phyloP scores from a whole-genome alignment of 139 green algal genomes.

The Tetradesmus obliquus region DNA sequence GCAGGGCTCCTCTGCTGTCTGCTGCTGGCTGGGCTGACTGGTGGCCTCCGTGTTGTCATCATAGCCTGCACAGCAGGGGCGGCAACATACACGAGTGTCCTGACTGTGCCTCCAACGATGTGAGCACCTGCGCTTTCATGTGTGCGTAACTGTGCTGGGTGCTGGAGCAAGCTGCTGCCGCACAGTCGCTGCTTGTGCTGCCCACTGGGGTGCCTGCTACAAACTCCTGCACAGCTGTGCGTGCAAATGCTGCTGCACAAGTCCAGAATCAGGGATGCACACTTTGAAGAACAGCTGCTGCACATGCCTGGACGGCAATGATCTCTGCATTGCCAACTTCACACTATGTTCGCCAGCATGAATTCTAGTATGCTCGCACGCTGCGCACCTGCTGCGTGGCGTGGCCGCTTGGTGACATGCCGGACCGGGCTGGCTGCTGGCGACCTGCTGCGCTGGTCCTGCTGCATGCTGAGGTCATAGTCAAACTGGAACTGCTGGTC shows the following conservation, averaged over 20 bases:
- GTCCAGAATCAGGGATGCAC: no score
- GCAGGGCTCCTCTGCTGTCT: conserved; percentile 40
- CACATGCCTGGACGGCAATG: no score
- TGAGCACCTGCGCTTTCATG: no score
- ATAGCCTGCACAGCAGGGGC: conserved; percentile 2
- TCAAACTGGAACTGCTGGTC: conserved; percentile 69
- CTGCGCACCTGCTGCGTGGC: conserved; percentile 43
- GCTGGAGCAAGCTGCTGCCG: no score
- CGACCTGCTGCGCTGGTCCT: conserved; percentile 43
- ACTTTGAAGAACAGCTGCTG: no score
- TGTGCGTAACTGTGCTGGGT: no score
- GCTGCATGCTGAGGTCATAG: conserved; percentile 53
- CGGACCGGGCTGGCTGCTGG: conserved; percentile 42
- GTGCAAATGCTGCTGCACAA: no score
- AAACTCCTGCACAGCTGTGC: neutral
- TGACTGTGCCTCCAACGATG: no score
- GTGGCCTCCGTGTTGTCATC: conserved; percentile 38
- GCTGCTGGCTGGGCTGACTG: conserved; percentile 46
- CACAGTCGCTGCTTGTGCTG: neutral
- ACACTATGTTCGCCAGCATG: no score
- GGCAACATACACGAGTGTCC: no score
- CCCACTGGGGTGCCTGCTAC: neutral
- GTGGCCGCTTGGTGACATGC: conserved; percentile 46
- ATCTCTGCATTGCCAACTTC: no score
- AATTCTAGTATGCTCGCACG: neutral